These are phyloP conservation scores for Lippia alba DNA, from an alignment of 305 asterid genomes.

Conservation along the genomic window DNA sequence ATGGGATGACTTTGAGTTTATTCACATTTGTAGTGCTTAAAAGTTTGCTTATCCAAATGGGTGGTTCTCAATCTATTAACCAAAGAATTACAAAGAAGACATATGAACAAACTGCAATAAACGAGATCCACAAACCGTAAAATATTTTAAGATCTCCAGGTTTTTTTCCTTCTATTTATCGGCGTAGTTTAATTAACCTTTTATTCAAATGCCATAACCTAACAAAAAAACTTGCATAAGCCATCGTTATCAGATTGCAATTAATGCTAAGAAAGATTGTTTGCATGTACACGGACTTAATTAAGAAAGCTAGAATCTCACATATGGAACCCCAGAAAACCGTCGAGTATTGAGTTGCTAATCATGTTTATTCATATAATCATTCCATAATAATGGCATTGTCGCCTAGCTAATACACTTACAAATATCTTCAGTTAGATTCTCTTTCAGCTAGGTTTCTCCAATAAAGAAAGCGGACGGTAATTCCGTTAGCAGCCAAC, in stretches of 20 bases:
- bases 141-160: neutral
- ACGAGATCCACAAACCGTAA: neutral
- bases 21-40: neutral
- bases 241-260: neutral
- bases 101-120: neutral
- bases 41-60: neutral
- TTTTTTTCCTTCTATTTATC: neutral
- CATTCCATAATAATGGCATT: neutral
- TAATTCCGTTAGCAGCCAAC: slow-evolving; percentile 20
- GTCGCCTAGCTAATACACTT: slow-evolving; percentile 3
- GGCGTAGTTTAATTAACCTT: neutral
- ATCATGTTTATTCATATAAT: slow-evolving; percentile 2
- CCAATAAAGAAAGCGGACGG: neutral
- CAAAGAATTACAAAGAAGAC: neutral
- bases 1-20: slow-evolving; percentile 1
- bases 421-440: neutral
- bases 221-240: neutral
- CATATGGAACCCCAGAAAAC: neutral
- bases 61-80: neutral
- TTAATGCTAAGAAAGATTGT: neutral
- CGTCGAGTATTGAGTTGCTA: neutral
- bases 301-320: neutral
- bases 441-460: neutral
- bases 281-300: neutral
- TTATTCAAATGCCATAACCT: neutral